Conservation (phyloP, 306 rosid genomes). For the Prunus davidiana region DNA sequence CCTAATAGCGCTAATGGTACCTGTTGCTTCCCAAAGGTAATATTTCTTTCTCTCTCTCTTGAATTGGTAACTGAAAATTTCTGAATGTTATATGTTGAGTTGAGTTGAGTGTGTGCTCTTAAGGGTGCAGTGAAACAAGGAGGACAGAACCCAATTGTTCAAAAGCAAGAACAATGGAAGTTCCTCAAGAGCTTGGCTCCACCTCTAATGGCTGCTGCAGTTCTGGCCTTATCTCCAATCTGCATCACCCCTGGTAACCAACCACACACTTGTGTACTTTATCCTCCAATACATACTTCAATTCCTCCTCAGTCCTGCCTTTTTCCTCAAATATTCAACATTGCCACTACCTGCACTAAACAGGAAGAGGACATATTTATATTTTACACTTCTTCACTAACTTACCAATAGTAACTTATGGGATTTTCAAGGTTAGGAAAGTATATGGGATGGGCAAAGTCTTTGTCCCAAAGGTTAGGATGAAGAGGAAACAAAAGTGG, state of each 20-base stretch:
- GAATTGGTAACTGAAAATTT: neutral
- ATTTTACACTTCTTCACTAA: no score
- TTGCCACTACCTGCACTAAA: neutral
- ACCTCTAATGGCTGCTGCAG: constrained; percentile 57
- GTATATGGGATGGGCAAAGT: no score
- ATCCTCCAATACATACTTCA: neutral
- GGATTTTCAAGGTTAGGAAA: no score
- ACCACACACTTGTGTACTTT: neutral
- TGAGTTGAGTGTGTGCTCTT: constrained; percentile 1
- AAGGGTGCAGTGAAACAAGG: constrained; percentile 33
- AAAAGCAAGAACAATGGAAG: constrained; percentile 22
- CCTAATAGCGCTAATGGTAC: constrained; percentile 16
- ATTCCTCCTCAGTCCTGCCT: neutral
- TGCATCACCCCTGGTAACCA: constrained; percentile 42
- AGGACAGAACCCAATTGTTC: constrained; percentile 24
- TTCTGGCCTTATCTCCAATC: constrained; percentile 57
- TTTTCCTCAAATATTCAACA: neutral
- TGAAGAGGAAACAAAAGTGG: no score
- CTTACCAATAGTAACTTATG: no score
- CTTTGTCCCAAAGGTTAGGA: no score
- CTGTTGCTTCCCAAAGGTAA: constrained; percentile 38
- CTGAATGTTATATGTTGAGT: neutral
- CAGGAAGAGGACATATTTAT: no score
- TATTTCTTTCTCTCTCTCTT: neutral
- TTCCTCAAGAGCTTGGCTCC: constrained; percentile 46